Percentiles rank a stretch among this genome's conserved stretches.
phyloP scores from a whole-genome alignment of 2,329 filamentous ascomycete genomes.

The Seiridium cupressi region DNA sequence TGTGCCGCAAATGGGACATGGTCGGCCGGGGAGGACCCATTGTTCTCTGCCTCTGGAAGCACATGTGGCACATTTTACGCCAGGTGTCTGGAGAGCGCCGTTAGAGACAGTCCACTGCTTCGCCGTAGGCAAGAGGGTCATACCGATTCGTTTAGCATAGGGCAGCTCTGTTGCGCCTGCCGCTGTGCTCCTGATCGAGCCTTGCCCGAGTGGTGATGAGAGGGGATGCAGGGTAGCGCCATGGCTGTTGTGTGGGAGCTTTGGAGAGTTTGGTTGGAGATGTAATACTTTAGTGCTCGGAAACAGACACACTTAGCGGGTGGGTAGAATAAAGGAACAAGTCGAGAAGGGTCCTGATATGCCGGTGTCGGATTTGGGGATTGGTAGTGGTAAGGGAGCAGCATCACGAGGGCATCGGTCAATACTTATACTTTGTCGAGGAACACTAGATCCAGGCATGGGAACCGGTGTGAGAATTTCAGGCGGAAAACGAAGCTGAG shows the following conservation, averaged over 20 bases:
- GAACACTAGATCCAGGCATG: neutral
- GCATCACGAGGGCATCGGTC: neutral
- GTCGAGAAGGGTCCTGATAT: neutral
- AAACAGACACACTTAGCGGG: neutral
- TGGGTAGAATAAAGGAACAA: neutral
- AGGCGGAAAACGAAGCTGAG: slow-evolving; percentile 3
- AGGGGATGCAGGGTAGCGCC: neutral
- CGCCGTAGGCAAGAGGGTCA: neutral
- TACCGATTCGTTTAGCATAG: slow-evolving; percentile 1
- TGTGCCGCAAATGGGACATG: slow-evolving; percentile 7
- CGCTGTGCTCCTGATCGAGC: neutral
- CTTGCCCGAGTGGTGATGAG: neutral
- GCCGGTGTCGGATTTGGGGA: no score
- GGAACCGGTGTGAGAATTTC: neutral
- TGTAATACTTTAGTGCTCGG: neutral
- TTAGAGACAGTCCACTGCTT: neutral
- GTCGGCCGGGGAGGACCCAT: slow-evolving; percentile 8
- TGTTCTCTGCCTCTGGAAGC: slow-evolving; percentile 5
- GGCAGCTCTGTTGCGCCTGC: neutral
- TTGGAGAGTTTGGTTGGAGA: neutral
- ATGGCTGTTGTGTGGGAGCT: neutral
- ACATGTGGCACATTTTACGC: slow-evolving; percentile 4
- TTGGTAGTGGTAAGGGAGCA: neutral
- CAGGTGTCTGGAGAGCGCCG: slow-evolving; percentile 3
- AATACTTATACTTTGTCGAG: slow-evolving; percentile 3